A percentile compares a stretch with the other conserved stretches of the same genome.
phyloP scores from a whole-genome alignment of 140 eudicot genomes.

The Cichorium intybus region DNA sequence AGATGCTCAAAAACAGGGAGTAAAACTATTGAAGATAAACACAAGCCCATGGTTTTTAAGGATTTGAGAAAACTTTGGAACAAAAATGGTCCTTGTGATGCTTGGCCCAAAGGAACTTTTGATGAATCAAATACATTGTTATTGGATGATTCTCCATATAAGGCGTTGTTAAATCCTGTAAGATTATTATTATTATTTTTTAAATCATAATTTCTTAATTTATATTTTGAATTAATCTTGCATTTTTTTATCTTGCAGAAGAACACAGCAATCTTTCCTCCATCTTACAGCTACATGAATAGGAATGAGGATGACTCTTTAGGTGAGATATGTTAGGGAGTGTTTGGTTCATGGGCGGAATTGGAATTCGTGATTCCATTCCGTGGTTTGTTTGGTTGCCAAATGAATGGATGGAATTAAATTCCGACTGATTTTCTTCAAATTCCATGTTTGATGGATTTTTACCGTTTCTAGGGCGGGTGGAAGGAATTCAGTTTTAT shows the following conservation, averaged over 20 bases:
- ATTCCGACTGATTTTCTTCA: neutral
- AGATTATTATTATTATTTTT: slow-evolving; percentile 17
- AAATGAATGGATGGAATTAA: neutral
- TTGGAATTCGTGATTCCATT: neutral
- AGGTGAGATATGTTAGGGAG: slow-evolving; percentile 38
- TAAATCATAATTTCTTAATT: neutral
- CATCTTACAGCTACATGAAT: slow-evolving; percentile 45
- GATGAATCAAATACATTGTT: slow-evolving; percentile 72
- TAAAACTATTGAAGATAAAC: slow-evolving; percentile 43
- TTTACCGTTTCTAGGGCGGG: too few relatives aligned
- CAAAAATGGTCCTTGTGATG: slow-evolving; percentile 18
- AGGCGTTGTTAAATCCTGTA: slow-evolving; percentile 90
- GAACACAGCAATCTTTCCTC: slow-evolving; percentile 66
- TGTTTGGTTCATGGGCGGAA: neutral
- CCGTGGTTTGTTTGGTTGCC: neutral
- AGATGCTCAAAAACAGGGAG: slow-evolving; percentile 42
- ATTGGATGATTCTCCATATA: slow-evolving; percentile 91
- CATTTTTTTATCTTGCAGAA: slow-evolving; percentile 35
- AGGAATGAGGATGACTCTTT: slow-evolving; percentile 44
- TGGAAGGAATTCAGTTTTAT: too few relatives aligned
- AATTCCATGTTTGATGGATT: neutral
- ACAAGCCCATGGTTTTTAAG: slow-evolving; percentile 65
- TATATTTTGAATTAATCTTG: neutral
- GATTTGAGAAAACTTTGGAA: slow-evolving; percentile 74
- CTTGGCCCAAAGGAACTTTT: slow-evolving; percentile 71